Conservation (phyloP, 352 stramenopile species). For the Pythium rishiriense region DNA sequence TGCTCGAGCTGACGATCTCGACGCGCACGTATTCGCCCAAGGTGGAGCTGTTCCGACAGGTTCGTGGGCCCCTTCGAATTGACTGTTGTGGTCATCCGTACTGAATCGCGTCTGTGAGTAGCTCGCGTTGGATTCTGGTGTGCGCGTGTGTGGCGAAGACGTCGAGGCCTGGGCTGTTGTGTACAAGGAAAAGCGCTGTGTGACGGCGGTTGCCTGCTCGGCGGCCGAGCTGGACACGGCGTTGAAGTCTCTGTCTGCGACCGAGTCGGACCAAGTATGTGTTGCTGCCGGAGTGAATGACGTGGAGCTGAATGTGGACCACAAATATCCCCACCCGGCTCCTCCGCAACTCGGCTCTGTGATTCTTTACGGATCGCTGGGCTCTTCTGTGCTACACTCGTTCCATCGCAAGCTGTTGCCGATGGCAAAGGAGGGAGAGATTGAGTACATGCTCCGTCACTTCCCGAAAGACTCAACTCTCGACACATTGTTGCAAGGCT, state of each 20-base stretch:
- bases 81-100: background rate
- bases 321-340: slow-evolving; percentile 63
- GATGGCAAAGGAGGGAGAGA: slow-evolving; percentile 49
- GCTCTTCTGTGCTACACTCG: slow-evolving; percentile 57
- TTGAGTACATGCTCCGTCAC: slow-evolving; percentile 87
- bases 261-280: slow-evolving; percentile 44
- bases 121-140: slow-evolving; percentile 68
- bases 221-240: slow-evolving; percentile 33
- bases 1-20: slow-evolving; percentile 74
- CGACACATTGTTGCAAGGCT: slow-evolving; percentile 88
- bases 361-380: slow-evolving; percentile 86
- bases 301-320: slow-evolving; percentile 62
- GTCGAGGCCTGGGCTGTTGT: slow-evolving; percentile 71
- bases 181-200: slow-evolving; percentile 64
- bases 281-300: slow-evolving; percentile 69
- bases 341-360: slow-evolving; percentile 38
- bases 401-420: slow-evolving; percentile 71
- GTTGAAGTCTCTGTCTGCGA: slow-evolving; percentile 12
- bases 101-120: slow-evolving; percentile 5
- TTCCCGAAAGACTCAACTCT: slow-evolving; percentile 63
- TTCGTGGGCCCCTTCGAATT: slow-evolving; percentile 4
- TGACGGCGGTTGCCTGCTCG: slow-evolving; percentile 66
- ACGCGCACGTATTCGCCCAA: slow-evolving; percentile 81
- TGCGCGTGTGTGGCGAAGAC: slow-evolving; percentile 51
- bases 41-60: slow-evolving; percentile 83